Evolutionary conservation across 208 protist genomes (phyloP), one percentile per base, ranked within the genome.

Genomic region (Plasmodiophora brassicae): DNA sequence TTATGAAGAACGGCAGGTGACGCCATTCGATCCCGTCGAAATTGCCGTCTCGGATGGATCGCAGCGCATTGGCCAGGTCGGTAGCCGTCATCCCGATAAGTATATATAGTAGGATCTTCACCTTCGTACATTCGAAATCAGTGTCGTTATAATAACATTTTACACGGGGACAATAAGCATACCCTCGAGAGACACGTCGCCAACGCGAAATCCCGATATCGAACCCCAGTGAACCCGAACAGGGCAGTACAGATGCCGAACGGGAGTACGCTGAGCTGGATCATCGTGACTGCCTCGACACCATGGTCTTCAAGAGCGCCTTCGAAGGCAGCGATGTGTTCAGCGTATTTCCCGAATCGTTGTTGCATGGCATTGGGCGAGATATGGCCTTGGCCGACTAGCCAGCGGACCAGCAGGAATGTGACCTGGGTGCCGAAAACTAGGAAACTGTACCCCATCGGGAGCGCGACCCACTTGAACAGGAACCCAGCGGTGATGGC

Each of bases 241-340:
- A 78, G 5, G n/a, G 32, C 5, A 32, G 32, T 78, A n/a, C 32
- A 38, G 65, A 32, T 32, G 5, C 65, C 65, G n/a, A 78, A 78
- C 5, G 65, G 65, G 20, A 78, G n/a, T 14, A 78, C n/a, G 65
- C 65, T 78, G 14, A 78, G 65, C 65, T 78, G 65, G 5, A 78
- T 14, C n/a, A 78, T 14, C 10, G n/a, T 38, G n/a, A 78, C 65
- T 38, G 20, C n/a, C 14, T 5, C 5, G n/a, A 38, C 5, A 8
- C 65, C 65, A 32, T 32, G n/a, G 5, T 78, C 65, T 5, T 38
- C n/a, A 14, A 78, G n/a, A 14, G 65, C 5, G 32, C 41, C 14
- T 38, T 78, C 14, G n/a, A 32, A 5, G n/a, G 65, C 65, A n/a
- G n/a, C 5, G 65, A 78, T 38, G 32, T 5, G 10, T 8, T 32